Percentiles rank a stretch among this genome's conserved stretches.
Evolutionary conservation across 176 grass and related monocot genomes (phyloP).

Genomic region (Avena insularis): DNA sequence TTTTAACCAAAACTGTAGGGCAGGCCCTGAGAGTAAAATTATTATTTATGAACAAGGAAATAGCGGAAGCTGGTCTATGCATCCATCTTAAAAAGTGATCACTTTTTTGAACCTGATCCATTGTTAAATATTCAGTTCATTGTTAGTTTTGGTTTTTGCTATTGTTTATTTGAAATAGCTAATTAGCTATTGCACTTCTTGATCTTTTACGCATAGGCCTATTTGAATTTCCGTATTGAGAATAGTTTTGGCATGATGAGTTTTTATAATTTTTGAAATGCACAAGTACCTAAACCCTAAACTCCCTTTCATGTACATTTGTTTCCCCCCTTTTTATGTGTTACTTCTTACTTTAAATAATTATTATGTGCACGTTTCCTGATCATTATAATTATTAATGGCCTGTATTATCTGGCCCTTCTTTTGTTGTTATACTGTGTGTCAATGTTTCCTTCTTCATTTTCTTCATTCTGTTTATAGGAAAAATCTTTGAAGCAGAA

Average conservation of each 20-base stretch:
- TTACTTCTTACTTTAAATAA: neutral
- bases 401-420: neutral
- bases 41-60: neutral
- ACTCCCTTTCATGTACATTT: slow-evolving; percentile 1
- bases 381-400: neutral
- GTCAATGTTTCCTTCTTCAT: slow-evolving; percentile 1
- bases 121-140: slow-evolving; percentile 14
- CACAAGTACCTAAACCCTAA: neutral
- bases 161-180: neutral
- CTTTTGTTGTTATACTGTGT: slow-evolving; percentile 23
- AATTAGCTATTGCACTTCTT: neutral
- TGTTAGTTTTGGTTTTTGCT: neutral
- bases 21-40: neutral
- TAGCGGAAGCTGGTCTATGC: neutral
- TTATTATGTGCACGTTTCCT: neutral
- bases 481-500: slow-evolving; percentile 68
- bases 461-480: slow-evolving; percentile 40
- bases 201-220: neutral
- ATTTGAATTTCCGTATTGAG: neutral
- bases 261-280: neutral
- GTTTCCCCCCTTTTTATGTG: neutral
- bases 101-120: neutral
- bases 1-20: neutral
- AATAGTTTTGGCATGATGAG: neutral
- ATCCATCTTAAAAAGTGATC: neutral